Conservation (phyloP, 345 rosid species). For the Hevea brasiliensis region DNA sequence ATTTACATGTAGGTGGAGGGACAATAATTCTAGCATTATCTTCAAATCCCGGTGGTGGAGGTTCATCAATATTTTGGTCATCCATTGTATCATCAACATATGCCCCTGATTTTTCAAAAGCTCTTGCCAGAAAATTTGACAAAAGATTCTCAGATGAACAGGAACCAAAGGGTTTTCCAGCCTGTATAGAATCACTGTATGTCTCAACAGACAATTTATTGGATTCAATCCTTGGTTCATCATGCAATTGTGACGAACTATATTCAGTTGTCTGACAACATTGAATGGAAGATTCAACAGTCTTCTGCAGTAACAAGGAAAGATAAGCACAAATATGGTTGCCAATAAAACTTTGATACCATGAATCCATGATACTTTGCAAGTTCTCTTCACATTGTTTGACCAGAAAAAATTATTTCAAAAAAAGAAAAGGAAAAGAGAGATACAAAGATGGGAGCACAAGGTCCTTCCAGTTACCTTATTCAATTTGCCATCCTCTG, state of each 20-base stretch:
- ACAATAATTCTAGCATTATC: constrained; percentile 25
- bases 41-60: constrained; percentile 72
- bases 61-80: constrained; percentile 48
- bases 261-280: constrained; percentile 16
- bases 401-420: no score
- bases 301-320: constrained; percentile 43
- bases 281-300: constrained; percentile 29
- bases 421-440: no score
- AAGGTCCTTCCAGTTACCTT: constrained; percentile 36
- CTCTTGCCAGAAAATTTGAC: constrained; percentile 39
- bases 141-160: constrained; percentile 36
- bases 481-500: constrained; percentile 30
- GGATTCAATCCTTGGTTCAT: constrained; percentile 29
- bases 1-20: constrained; percentile 40
- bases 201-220: constrained; percentile 22
- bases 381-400: background rate
- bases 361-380: background rate
- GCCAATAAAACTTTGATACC: background rate
- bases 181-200: constrained; percentile 32
- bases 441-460: background rate
- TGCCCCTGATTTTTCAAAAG: constrained; percentile 42
- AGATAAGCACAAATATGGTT: background rate
- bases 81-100: constrained; percentile 36
- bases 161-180: constrained; percentile 27
- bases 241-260: constrained; percentile 21